Percentiles rank a stretch among this genome's conserved stretches.
Conservation (phyloP, 176 grass and related monocot species). For the Aegilops longissima region DNA sequence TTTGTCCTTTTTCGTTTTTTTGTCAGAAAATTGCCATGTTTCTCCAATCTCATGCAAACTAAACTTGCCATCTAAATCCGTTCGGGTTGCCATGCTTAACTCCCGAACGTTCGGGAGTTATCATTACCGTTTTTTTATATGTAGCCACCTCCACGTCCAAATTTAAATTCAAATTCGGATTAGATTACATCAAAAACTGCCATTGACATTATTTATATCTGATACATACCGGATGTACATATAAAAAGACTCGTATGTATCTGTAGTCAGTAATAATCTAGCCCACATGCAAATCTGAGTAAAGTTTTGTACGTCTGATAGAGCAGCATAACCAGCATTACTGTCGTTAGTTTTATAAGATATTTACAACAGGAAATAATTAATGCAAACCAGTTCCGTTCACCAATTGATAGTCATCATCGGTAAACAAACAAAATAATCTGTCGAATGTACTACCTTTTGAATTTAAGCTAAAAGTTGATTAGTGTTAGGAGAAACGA, state of each 20-base stretch:
- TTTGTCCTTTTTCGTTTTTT: no score
- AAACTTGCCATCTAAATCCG: no score
- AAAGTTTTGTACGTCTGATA: not conserved
- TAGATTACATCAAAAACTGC: not conserved
- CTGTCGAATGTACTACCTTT: not conserved
- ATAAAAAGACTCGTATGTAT: not conserved
- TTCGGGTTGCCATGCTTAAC: no score
- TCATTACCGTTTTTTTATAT: not conserved
- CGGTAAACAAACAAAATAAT: not conserved
- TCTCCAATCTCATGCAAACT: no score
- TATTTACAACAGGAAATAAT: conserved; percentile 6
- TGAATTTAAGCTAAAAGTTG: not conserved
- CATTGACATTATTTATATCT: conserved; percentile 16
- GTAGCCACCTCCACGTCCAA: conserved; percentile 10
- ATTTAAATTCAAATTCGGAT: not conserved
- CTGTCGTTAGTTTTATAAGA: not conserved
- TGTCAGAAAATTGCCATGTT: no score
- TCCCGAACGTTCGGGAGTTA: no score
- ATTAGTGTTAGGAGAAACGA: not conserved
- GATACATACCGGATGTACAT: not conserved
- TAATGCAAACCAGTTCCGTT: not conserved
- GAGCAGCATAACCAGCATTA: not conserved
- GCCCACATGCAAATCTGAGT: not conserved
- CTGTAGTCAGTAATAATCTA: not conserved
- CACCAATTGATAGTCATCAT: no score